A percentile compares a stretch with the other conserved stretches of the same genome.
These are phyloP conservation scores for Vanrija humicola DNA, from an alignment of 1,284 basidiomycete species.

Conservation along the genomic window DNA sequence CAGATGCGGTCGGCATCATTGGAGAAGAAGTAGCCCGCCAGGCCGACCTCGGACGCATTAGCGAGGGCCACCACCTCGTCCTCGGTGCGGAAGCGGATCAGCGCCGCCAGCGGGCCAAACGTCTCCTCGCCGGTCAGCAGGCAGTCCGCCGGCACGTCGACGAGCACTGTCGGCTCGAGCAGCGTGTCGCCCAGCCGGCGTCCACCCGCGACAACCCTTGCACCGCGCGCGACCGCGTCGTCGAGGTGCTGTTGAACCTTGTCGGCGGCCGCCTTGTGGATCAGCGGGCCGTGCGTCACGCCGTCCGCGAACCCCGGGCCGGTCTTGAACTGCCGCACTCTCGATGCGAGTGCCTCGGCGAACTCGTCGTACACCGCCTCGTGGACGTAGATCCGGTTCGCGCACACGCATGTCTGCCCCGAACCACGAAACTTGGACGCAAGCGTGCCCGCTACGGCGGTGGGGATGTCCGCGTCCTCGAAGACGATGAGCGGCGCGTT, in stretches of 20 bases:
- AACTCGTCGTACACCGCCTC: constrained; percentile 48
- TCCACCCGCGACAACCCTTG: constrained; percentile 83
- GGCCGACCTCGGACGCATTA: constrained; percentile 75
- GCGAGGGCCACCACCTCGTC: constrained; percentile 83
- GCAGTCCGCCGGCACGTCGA: constrained; percentile 68
- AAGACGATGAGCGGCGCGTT: constrained; percentile 63
- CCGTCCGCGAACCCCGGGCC: constrained; percentile 81
- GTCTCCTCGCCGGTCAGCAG: constrained; percentile 63
- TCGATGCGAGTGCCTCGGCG: constrained; percentile 37
- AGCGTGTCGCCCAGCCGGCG: constrained; percentile 54
- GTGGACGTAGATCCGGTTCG: constrained; percentile 46
- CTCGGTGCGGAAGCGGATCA: constrained; percentile 80
- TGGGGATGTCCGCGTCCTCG: constrained; percentile 89
- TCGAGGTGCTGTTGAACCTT: constrained; percentile 89
- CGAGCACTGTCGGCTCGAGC: constrained; percentile 48
- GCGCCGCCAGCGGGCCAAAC: constrained; percentile 66
- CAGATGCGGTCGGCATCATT: constrained; percentile 83
- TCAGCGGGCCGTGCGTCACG: constrained; percentile 88
- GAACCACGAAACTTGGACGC: constrained; percentile 85
- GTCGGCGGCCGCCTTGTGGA: constrained; percentile 76
- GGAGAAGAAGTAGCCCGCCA: constrained; percentile 89
- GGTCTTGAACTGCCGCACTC: constrained; percentile 81
- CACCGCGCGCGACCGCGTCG: constrained; percentile 77
- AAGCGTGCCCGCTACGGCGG: constrained; percentile 87
- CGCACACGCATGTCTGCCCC: constrained; percentile 69